Conservation (phyloP, 2,329 filamentous ascomycete species). For the Helicocarpus griseus region DNA sequence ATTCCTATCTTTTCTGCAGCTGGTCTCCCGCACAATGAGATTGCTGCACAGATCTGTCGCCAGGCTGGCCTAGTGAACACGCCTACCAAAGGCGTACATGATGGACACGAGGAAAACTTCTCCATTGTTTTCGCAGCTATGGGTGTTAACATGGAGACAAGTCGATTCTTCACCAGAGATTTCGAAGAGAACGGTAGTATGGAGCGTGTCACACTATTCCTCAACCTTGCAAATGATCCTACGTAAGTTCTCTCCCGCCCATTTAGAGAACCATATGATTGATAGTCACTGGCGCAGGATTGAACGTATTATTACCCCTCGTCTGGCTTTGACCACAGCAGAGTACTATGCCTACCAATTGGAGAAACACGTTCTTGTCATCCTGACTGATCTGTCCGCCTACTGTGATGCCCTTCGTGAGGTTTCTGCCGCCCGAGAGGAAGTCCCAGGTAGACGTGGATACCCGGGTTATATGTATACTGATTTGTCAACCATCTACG, state of each 20-base stretch:
- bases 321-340: slow-evolving; percentile 92
- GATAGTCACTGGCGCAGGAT: slow-evolving; percentile 49
- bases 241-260: slow-evolving; percentile 53
- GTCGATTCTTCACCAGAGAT: slow-evolving; percentile 94
- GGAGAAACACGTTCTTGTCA: slow-evolving; percentile 98
- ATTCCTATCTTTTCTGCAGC: slow-evolving; percentile 98
- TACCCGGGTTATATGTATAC: slow-evolving; percentile 99
- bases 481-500: slow-evolving; percentile 99
- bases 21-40: slow-evolving; percentile 98
- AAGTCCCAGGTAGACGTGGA: slow-evolving; percentile 97
- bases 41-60: slow-evolving; percentile 96
- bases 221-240: slow-evolving; percentile 98
- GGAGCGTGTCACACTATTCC: slow-evolving; percentile 93
- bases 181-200: slow-evolving; percentile 99
- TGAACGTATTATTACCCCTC: slow-evolving; percentile 98
- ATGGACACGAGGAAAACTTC: slow-evolving; percentile 98
- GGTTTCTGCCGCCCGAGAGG: slow-evolving; percentile 93
- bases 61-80: slow-evolving; percentile 87
- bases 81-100: slow-evolving; percentile 91
- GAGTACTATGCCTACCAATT: slow-evolving; percentile 99
- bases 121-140: slow-evolving; percentile 99
- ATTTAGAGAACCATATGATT: neutral
- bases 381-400: slow-evolving; percentile 92
- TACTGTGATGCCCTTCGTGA: slow-evolving; percentile 99
- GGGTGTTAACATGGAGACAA: slow-evolving; percentile 99